phyloP scores from a whole-genome alignment of 768 basidiomycete genomes.

The Asterophora lycoperdoides region DNA sequence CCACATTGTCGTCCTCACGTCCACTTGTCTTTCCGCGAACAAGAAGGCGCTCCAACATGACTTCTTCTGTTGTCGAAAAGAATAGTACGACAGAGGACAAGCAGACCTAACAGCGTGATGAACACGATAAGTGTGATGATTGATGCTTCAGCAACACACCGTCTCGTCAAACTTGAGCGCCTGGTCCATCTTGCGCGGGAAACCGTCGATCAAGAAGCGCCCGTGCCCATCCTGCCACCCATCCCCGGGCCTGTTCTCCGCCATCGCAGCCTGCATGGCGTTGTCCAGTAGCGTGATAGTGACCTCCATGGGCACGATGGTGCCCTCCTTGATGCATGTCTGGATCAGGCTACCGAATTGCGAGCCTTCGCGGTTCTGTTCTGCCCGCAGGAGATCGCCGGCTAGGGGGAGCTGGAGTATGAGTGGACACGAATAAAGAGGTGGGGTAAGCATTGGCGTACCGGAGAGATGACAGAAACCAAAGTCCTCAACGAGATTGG shows the following conservation, averaged over 20 bases:
- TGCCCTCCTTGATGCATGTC: slow-evolving; percentile 85
- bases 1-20: slow-evolving; percentile 91
- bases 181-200: slow-evolving; percentile 99
- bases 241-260: slow-evolving; percentile 35
- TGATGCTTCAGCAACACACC: slow-evolving; percentile 37
- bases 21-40: slow-evolving; percentile 93
- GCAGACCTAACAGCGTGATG: slow-evolving; percentile 58
- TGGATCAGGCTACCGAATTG: slow-evolving; percentile 81
- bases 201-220: slow-evolving; percentile 94
- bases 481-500: slow-evolving; percentile 75
- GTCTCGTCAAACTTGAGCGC: slow-evolving; percentile 85
- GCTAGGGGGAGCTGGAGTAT: slow-evolving; percentile 43
- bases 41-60: slow-evolving; percentile 81
- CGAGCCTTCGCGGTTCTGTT: slow-evolving; percentile 84
- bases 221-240: slow-evolving; percentile 72
- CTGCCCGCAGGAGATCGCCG: slow-evolving; percentile 95
- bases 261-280: slow-evolving; percentile 71
- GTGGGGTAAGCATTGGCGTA: slow-evolving; percentile 28
- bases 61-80: slow-evolving; percentile 82
- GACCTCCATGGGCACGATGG: slow-evolving; percentile 94
- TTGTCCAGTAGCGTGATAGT: slow-evolving; percentile 94
- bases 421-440: slow-evolving; percentile 1
- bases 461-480: slow-evolving; percentile 93
- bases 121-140: neutral
- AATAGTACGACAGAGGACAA: slow-evolving; percentile 75